Evolutionary conservation across 805 yeast species (phyloP).

Genomic region (Kodamaea kakaduensis): DNA sequence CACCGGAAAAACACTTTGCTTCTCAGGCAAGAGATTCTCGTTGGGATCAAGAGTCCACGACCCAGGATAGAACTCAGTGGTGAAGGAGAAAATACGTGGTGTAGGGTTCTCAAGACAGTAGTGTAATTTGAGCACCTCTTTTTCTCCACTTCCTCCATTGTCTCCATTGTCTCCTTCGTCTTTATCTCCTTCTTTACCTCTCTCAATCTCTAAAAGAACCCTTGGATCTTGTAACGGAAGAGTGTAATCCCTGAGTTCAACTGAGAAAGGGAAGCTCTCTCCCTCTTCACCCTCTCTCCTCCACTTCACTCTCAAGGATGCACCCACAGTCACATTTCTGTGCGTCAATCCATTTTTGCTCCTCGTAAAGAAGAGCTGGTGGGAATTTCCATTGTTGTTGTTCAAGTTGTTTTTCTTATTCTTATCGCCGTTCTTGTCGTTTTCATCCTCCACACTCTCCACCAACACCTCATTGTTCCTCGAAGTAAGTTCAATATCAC

Average conservation of each 20-base stretch:
- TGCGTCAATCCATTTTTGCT: conserved; percentile 38
- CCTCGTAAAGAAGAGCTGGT: conserved; percentile 29
- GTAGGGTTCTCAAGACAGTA: conserved; percentile 76
- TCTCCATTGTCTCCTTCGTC: no score
- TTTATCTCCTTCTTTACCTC: conserved; percentile 12
- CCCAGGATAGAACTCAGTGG: conserved; percentile 32
- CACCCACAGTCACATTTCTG: conserved; percentile 29
- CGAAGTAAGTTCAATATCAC: conserved; percentile 21
- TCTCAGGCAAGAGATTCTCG: conserved; percentile 25
- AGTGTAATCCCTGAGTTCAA: conserved; percentile 46
- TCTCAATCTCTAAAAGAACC: conserved; percentile 43
- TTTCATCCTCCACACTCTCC: conserved; percentile 11
- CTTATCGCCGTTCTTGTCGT: neutral
- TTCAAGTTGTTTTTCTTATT: neutral
- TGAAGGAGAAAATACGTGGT: conserved; percentile 59
- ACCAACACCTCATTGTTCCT: conserved; percentile 26
- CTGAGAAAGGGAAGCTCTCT: conserved; percentile 24
- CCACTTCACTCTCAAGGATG: conserved; percentile 29
- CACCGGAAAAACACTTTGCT: conserved; percentile 43
- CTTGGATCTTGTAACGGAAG: conserved; percentile 71
- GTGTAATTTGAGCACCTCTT: conserved; percentile 23
- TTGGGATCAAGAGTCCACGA: conserved; percentile 25
- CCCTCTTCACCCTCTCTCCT: conserved; percentile 21
- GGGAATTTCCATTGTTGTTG: neutral
- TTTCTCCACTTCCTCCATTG: conserved; percentile 15